Evolutionary conservation across 2,329 filamentous ascomycete genomes (phyloP).

Genomic region (Curvularia lunata): DNA sequence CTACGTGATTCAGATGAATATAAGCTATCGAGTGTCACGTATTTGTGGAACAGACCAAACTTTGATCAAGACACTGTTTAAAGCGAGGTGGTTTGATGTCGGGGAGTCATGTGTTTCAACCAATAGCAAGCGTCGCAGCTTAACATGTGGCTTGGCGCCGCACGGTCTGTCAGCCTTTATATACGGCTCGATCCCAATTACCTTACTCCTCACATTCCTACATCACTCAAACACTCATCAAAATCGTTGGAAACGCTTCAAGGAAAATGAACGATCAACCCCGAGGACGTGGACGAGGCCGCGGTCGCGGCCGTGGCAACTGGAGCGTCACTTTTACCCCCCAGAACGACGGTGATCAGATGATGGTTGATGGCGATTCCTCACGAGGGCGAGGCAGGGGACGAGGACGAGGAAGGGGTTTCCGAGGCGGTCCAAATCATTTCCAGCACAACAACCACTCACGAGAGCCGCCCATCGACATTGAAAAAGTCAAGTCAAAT

Average conservation of each 20-base stretch:
- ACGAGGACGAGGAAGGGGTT: conserved; percentile 26
- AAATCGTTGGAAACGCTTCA: conserved; percentile 2
- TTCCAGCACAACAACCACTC: conserved; percentile 53
- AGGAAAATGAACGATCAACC: conserved; percentile 16
- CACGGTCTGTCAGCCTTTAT: conserved; percentile 19
- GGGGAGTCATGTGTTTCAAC: not conserved
- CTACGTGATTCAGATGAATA: not conserved
- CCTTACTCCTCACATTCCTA: conserved; percentile 4
- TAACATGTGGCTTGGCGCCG: conserved; percentile 19
- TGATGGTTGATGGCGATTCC: conserved; percentile 22
- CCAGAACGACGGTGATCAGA: conserved; percentile 19
- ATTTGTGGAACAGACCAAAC: not conserved
- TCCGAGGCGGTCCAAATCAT: conserved; percentile 20
- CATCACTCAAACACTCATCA: conserved; percentile 5
- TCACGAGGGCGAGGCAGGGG: conserved; percentile 24
- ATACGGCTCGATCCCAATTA: conserved; percentile 3
- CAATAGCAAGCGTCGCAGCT: conserved; percentile 8
- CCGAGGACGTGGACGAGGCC: conserved; percentile 30
- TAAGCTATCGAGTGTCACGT: not conserved
- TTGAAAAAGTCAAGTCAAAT: conserved; percentile 20
- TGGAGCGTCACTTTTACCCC: conserved; percentile 11
- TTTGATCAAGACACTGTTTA: not conserved
- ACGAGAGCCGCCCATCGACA: conserved; percentile 73
- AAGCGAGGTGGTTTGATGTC: conserved; percentile 5
- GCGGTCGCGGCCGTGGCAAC: conserved; percentile 20